Conservation (phyloP, 768 basidiomycete species). For the Auriscalpium microsporum region DNA sequence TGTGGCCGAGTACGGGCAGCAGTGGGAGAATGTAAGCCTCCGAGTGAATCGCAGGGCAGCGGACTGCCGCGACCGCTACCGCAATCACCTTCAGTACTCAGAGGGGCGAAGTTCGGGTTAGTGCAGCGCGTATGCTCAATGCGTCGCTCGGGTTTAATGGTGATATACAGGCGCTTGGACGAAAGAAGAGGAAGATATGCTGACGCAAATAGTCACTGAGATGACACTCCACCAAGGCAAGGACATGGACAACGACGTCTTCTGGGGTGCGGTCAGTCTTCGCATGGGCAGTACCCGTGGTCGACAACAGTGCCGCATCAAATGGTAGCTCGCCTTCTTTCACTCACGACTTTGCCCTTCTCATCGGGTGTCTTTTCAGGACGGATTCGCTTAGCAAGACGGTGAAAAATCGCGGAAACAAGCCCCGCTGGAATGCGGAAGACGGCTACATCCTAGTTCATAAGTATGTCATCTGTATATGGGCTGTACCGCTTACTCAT, state of each 20-base stretch:
- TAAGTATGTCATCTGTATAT: constrained; percentile 40
- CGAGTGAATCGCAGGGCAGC: constrained; percentile 66
- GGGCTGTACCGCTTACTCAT: constrained; percentile 2
- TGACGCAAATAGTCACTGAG: constrained; percentile 66
- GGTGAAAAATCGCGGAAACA: constrained; percentile 63
- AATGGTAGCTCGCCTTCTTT: constrained; percentile 50
- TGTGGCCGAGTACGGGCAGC: constrained; percentile 58
- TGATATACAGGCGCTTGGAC: constrained; percentile 52
- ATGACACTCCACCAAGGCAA: constrained; percentile 69
- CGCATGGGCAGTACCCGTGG: constrained; percentile 70
- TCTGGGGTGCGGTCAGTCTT: constrained; percentile 72
- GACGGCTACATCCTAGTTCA: constrained; percentile 78
- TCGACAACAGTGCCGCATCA: constrained; percentile 79
- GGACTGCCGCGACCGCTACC: constrained; percentile 80
- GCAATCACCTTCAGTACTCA: constrained; percentile 69
- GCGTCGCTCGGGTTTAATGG: background rate
- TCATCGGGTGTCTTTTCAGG: constrained; percentile 31
- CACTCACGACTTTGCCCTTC: background rate
- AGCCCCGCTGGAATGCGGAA: constrained; percentile 63
- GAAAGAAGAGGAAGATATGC: constrained; percentile 68
- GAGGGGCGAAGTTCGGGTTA: constrained; percentile 53
- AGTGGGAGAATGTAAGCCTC: constrained; percentile 72
- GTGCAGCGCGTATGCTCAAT: constrained; percentile 8
- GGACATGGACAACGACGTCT: constrained; percentile 69
- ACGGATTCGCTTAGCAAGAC: constrained; percentile 68